phyloP scores from a whole-genome alignment of 2,329 filamentous ascomycete species.

The Dissoconium aciculare region DNA sequence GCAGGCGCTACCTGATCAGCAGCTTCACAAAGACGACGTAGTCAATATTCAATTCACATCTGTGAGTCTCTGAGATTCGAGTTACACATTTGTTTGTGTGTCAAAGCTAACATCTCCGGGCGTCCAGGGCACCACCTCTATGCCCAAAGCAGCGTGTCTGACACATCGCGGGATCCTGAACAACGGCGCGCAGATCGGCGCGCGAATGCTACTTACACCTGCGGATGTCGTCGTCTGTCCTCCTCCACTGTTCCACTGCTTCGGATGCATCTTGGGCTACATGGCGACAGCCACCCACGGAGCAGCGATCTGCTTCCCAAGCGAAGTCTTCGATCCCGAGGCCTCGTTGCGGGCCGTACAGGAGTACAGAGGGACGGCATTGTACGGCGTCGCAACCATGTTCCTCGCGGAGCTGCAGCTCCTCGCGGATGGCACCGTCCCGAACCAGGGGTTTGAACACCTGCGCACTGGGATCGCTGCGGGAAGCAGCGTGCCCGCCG shows the following conservation, averaged over 20 bases:
- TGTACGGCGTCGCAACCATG: conserved; percentile 93
- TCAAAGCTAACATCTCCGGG: no score
- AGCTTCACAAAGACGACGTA: conserved; percentile 48
- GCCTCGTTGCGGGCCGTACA: conserved; percentile 53
- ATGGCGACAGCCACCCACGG: conserved; percentile 86
- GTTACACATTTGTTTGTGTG: no score
- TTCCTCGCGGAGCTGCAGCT: conserved; percentile 76
- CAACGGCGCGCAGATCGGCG: conserved; percentile 72
- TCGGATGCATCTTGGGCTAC: conserved; percentile 82
- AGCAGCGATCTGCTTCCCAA: conserved; percentile 68
- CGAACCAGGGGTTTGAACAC: conserved; percentile 42
- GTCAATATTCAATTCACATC: conserved; percentile 96
- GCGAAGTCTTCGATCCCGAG: conserved; percentile 69
- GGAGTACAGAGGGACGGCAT: conserved; percentile 48
- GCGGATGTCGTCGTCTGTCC: conserved; percentile 54
- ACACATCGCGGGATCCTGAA: conserved; percentile 79
- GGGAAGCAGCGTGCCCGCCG: conserved; percentile 67
- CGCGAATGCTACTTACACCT: conserved; percentile 65
- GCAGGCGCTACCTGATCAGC: conserved; percentile 32
- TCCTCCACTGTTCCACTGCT: conserved; percentile 53
- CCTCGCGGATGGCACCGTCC: conserved; percentile 30
- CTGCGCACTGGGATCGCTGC: conserved; percentile 85
- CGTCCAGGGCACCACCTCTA: conserved; percentile 88
- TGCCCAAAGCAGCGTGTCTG: conserved; percentile 77
- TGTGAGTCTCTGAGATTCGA: no score